Conservation (phyloP, 1,284 basidiomycete species). For the Vanrija pseudolonga region DNA sequence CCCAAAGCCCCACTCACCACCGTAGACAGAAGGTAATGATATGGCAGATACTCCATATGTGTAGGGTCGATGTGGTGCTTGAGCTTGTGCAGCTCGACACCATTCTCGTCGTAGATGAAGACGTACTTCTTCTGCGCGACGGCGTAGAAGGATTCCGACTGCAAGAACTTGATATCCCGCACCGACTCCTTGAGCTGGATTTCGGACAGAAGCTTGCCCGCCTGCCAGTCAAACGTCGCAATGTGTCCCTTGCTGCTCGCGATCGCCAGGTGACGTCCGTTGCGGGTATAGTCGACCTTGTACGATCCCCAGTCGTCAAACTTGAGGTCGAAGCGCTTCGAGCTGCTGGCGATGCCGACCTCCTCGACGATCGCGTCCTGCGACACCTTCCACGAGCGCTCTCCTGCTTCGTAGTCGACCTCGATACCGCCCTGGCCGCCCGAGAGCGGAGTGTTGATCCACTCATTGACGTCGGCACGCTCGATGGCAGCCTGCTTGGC, state of each 20-base stretch:
- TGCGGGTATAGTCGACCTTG: conserved; percentile 75
- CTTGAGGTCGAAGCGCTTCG: conserved; percentile 72
- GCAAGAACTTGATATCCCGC: conserved; percentile 90
- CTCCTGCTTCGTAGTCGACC: conserved; percentile 51
- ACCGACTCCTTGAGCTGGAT: conserved; percentile 82
- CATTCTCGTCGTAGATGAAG: conserved; percentile 92
- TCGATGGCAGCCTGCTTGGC: conserved; percentile 40
- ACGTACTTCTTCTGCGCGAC: conserved; percentile 96
- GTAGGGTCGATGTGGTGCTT: conserved; percentile 81
- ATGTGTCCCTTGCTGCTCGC: conserved; percentile 80
- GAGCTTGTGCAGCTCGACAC: conserved; percentile 78
- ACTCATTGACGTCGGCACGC: conserved; percentile 46
- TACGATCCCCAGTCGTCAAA: conserved; percentile 72
- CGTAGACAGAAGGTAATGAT: conserved; percentile 88
- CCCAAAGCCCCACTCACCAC: conserved; percentile 57
- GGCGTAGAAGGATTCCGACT: conserved; percentile 88
- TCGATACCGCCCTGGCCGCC: conserved; percentile 44
- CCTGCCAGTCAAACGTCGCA: conserved; percentile 94
- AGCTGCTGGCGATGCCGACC: conserved; percentile 69
- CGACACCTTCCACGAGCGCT: conserved; percentile 81
- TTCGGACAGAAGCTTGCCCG: conserved; percentile 80
- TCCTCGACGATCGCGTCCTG: conserved; percentile 72
- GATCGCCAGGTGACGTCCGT: conserved; percentile 86
- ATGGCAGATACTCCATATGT: conserved; percentile 86
- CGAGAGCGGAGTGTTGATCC: conserved; percentile 36